phyloP scores from a whole-genome alignment of 2,329 filamentous ascomycete species.

The Cladosporium sphaerospermum region DNA sequence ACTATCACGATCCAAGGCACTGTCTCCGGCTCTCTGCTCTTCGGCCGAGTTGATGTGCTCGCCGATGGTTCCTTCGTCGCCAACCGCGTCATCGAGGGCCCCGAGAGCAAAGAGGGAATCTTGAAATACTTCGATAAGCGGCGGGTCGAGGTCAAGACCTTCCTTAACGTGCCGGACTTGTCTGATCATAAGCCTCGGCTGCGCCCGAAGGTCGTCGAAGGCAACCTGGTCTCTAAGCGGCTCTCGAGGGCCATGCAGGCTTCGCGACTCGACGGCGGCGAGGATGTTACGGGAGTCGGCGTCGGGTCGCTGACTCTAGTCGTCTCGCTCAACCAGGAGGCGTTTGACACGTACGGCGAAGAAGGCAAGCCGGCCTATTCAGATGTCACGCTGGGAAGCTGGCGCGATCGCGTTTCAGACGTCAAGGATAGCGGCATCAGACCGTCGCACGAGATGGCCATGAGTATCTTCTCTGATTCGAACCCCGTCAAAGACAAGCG shows the following conservation, averaged over 20 bases:
- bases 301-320: slow-evolving; percentile 19
- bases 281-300: slow-evolving; percentile 4
- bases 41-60: slow-evolving; percentile 30
- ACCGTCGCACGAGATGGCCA: slow-evolving; percentile 18
- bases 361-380: slow-evolving; percentile 9
- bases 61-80: slow-evolving; percentile 33
- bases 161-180: slow-evolving; percentile 1
- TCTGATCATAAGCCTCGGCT: neutral
- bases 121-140: slow-evolving; percentile 13
- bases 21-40: slow-evolving; percentile 30
- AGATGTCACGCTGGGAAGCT: slow-evolving; percentile 16
- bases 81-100: slow-evolving; percentile 17
- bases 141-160: slow-evolving; percentile 16
- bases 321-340: slow-evolving; percentile 16
- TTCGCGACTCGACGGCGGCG: neutral
- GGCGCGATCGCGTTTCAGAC: slow-evolving; percentile 12
- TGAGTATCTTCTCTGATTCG: slow-evolving; percentile 14
- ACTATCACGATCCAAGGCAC: slow-evolving; percentile 27
- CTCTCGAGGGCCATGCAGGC: slow-evolving; percentile 1
- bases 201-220: slow-evolving; percentile 17
- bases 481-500: slow-evolving; percentile 5
- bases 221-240: slow-evolving; percentile 16
- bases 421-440: slow-evolving; percentile 19
- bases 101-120: slow-evolving; percentile 13
- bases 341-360: slow-evolving; percentile 14